Conservation (phyloP, 2,329 filamentous ascomycete genomes). For the Fusarium devonianum region DNA sequence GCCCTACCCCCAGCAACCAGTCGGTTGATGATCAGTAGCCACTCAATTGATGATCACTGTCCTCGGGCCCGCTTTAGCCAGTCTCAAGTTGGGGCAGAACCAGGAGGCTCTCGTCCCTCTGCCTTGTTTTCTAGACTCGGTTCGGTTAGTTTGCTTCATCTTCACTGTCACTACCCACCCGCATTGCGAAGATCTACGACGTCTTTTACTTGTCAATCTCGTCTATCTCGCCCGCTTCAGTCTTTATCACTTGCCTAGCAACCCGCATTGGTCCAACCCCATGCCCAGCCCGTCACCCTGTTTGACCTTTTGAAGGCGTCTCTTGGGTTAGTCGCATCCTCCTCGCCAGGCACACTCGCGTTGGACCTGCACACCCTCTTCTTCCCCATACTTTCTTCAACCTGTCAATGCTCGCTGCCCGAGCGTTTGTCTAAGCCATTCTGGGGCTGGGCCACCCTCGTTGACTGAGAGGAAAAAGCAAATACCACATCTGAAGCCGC, state of each 20-base stretch:
- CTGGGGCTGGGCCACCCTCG: not conserved
- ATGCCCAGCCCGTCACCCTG: not conserved
- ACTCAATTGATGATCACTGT: slow-evolving; percentile 6
- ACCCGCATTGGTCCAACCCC: not conserved
- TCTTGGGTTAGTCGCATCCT: too few relatives aligned
- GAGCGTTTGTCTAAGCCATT: not conserved
- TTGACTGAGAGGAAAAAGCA: not conserved
- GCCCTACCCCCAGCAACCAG: too few relatives aligned
- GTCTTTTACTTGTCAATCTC: slow-evolving; percentile 12
- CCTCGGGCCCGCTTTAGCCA: slow-evolving; percentile 10
- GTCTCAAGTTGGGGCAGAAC: too few relatives aligned
- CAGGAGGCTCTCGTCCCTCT: too few relatives aligned
- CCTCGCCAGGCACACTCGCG: too few relatives aligned
- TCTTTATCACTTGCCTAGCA: not conserved
- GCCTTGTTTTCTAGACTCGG: too few relatives aligned
- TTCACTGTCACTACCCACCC: not conserved
- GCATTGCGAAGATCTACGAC: not conserved
- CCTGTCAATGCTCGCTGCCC: not conserved
- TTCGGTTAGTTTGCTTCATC: too few relatives aligned
- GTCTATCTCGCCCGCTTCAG: slow-evolving; percentile 6
- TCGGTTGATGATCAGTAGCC: too few relatives aligned
- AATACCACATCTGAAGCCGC: not conserved
- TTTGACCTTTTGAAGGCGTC: not conserved
- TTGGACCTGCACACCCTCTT: not conserved
- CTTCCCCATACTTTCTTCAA: not conserved